Evolutionary conservation across 257 asterid species (phyloP).

Genomic region (Schizonepeta tenuifolia): DNA sequence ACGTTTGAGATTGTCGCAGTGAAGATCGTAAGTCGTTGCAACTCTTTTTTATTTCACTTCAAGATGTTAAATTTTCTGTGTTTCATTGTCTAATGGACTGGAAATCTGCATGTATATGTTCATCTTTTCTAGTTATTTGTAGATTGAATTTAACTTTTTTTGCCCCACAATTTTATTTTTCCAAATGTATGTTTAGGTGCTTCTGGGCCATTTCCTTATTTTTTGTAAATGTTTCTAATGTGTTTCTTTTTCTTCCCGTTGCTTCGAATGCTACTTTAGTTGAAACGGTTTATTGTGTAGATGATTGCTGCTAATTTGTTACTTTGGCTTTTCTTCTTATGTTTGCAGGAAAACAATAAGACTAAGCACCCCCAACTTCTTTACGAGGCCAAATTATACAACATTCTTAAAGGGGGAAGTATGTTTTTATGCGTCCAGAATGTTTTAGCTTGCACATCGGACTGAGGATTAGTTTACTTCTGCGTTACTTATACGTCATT

Average conservation of each 20-base stretch:
- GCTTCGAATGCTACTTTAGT: background rate
- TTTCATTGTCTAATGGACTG: conserved; percentile 17
- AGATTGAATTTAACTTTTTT: background rate
- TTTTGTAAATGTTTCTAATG: background rate
- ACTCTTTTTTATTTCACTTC: background rate
- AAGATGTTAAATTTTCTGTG: conserved; percentile 13
- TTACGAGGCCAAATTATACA: conserved; percentile 91
- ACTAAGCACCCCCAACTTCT: conserved; percentile 95
- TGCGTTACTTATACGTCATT: background rate
- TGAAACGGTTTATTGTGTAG: background rate
- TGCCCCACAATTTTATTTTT: background rate
- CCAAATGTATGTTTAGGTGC: background rate
- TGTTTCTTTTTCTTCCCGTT: background rate
- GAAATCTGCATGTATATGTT: conserved; percentile 33
- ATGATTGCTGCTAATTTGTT: conserved; percentile 17
- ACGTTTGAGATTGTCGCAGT: conserved; percentile 91
- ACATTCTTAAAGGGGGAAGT: conserved; percentile 96
- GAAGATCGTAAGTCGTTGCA: conserved; percentile 75
- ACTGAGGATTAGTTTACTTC: conserved; percentile 6
- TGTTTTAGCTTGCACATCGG: conserved; percentile 24
- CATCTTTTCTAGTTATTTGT: conserved; percentile 1
- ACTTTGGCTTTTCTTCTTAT: conserved; percentile 12
- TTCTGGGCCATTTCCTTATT: conserved; percentile 17
- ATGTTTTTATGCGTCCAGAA: conserved; percentile 41
- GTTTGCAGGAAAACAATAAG: conserved; percentile 83